Percentiles rank a stretch among this genome's conserved stretches.
These are phyloP conservation scores for Phytophthora rubi DNA, from an alignment of 352 stramenopile genomes.

Conservation along the genomic window DNA sequence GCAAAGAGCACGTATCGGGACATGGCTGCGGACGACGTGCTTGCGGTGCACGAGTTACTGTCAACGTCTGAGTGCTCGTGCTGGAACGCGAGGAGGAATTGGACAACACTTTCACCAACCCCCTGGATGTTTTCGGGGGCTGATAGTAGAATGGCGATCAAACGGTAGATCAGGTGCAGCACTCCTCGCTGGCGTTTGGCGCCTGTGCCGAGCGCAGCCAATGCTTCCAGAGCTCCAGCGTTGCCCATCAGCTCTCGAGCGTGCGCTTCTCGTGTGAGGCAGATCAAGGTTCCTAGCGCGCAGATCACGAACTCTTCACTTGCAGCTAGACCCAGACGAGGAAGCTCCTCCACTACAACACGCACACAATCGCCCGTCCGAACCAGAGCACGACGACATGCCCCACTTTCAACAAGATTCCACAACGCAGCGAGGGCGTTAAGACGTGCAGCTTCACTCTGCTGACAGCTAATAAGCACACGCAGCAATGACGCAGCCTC, in stretches of 20 bases:
- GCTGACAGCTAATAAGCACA: slow-evolving; percentile 30
- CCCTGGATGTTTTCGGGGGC: slow-evolving; percentile 49
- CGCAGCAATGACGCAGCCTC: slow-evolving; percentile 54
- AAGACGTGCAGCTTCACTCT: slow-evolving; percentile 39
- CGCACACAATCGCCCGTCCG: slow-evolving; percentile 47
- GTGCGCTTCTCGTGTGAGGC: slow-evolving; percentile 38
- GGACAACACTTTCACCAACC: slow-evolving; percentile 54
- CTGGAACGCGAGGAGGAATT: slow-evolving; percentile 60
- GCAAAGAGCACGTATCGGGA: slow-evolving; percentile 73
- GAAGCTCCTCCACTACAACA: slow-evolving; percentile 54
- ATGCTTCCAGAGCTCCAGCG: slow-evolving; percentile 42
- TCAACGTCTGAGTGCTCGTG: slow-evolving; percentile 27
- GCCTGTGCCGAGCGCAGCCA: slow-evolving; percentile 40
- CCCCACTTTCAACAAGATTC: slow-evolving; percentile 59
- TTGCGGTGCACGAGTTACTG: neutral
- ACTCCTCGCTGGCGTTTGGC: slow-evolving; percentile 18
- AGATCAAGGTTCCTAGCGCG: slow-evolving; percentile 44
- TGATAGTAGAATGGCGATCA: slow-evolving; percentile 65
- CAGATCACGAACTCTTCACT: slow-evolving; percentile 50
- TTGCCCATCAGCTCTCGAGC: slow-evolving; percentile 51
- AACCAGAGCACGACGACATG: slow-evolving; percentile 58
- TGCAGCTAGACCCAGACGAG: slow-evolving; percentile 22
- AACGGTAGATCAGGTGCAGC: slow-evolving; percentile 45
- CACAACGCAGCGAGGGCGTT: slow-evolving; percentile 61
- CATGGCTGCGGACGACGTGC: slow-evolving; percentile 19